Evolutionary conservation across 352 stramenopile genomes (phyloP).

Genomic region (Globisporangium irregulare): DNA sequence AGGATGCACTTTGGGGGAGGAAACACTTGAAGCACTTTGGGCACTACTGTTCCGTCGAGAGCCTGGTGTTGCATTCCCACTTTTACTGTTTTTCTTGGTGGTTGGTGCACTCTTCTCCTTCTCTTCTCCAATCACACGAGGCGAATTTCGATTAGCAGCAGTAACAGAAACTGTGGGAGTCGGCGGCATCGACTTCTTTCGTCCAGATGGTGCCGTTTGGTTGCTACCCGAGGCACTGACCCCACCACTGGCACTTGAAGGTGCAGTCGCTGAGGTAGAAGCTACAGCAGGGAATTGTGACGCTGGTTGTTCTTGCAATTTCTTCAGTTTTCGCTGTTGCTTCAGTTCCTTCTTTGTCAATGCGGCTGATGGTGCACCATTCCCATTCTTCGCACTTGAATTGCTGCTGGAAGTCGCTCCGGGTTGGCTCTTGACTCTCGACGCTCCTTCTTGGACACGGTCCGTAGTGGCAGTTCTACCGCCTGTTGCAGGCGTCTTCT

Average conservation of each 20-base stretch:
- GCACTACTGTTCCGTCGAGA: conserved; percentile 29
- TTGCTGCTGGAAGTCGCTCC: conserved; percentile 13
- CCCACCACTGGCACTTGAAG: conserved; percentile 2
- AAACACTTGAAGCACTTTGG: conserved; percentile 15
- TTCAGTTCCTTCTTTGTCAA: conserved; percentile 73
- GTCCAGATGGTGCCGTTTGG: neutral
- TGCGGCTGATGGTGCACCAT: conserved; percentile 9
- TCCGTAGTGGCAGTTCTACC: conserved; percentile 2
- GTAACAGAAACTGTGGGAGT: neutral
- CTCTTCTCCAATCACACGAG: conserved; percentile 31
- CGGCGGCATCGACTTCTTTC: conserved; percentile 12
- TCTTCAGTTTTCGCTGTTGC: conserved; percentile 68
- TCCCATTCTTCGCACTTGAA: conserved; percentile 10
- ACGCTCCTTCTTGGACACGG: conserved; percentile 6
- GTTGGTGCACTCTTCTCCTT: conserved; percentile 40
- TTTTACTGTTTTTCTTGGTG: conserved; percentile 44
- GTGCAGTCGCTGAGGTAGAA: conserved; percentile 14
- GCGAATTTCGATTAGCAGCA: conserved; percentile 17
- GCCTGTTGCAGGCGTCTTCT: conserved; percentile 5
- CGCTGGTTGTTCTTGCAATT: conserved; percentile 40
- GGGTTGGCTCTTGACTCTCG: conserved; percentile 23
- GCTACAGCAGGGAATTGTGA: conserved; percentile 7
- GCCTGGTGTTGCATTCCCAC: conserved; percentile 23
- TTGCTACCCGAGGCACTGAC: neutral
- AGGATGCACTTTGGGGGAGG: conserved; percentile 11